Conservation (phyloP, 1,284 basidiomycete genomes). For the Coniferiporia weirii region DNA sequence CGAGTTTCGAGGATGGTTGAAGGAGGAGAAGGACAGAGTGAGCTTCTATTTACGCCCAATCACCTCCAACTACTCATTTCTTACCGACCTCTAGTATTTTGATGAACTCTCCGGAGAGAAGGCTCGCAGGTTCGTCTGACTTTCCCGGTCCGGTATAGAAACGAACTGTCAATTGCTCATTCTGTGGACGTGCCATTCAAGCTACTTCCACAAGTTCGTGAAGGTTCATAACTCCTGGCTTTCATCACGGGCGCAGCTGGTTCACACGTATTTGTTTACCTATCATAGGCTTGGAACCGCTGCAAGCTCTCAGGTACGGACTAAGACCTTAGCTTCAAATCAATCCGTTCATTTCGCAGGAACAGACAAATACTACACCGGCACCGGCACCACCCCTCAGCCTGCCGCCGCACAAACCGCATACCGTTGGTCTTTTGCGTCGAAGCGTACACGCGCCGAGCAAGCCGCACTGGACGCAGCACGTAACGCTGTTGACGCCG, state of each 20-base stretch:
- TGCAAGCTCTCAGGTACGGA: conserved; percentile 58
- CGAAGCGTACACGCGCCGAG: conserved; percentile 43
- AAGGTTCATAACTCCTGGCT: conserved; percentile 43
- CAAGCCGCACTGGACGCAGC: conserved; percentile 49
- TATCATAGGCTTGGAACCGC: conserved; percentile 65
- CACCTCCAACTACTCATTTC: background rate
- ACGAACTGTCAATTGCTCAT: too few species aligned
- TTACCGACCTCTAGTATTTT: conserved; percentile 50
- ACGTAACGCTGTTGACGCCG: conserved; percentile 53
- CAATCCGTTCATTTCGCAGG: conserved; percentile 2
- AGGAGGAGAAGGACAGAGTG: conserved; percentile 73
- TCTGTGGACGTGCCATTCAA: conserved; percentile 31
- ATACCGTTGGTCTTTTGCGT: conserved; percentile 54
- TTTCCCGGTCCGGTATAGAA: background rate
- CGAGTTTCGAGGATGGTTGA: conserved; percentile 74
- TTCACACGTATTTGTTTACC: conserved; percentile 3
- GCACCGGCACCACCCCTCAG: conserved; percentile 45
- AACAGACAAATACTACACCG: conserved; percentile 54
- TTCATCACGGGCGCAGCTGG: background rate
- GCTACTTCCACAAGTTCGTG: conserved; percentile 80
- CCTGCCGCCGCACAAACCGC: conserved; percentile 55
- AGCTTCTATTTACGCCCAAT: conserved; percentile 18
- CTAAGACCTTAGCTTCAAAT: background rate
- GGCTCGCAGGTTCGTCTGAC: conserved; percentile 55
- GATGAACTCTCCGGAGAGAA: conserved; percentile 70